These are phyloP conservation scores for Amaranthus hypochondriacus DNA, from an alignment of 148 eudicot genomes.

Conservation along the genomic window DNA sequence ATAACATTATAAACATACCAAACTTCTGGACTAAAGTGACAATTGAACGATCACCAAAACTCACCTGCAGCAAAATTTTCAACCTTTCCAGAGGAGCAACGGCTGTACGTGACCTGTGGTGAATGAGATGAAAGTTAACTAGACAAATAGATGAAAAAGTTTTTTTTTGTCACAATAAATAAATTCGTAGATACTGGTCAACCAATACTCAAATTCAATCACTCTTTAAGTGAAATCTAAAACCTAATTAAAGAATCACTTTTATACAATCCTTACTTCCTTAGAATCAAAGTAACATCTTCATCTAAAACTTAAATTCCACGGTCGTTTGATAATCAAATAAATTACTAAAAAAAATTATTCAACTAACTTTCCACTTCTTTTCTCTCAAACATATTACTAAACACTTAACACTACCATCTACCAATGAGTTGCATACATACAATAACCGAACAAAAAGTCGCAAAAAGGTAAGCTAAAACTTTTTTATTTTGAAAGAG, in stretches of 20 bases:
- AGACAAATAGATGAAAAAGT: not conserved
- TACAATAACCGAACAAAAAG: no score
- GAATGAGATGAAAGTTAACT: not conserved
- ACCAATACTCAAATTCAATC: not conserved
- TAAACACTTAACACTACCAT: no score
- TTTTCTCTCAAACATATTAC: no score
- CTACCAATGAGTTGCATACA: no score
- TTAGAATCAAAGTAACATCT: not conserved
- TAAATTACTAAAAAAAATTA: no score
- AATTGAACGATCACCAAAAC: not conserved
- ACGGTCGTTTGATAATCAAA: no score
- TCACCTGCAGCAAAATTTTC: slow-evolving; percentile 85
- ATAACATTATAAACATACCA: not conserved
- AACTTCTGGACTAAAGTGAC: not conserved
- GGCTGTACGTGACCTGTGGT: slow-evolving; percentile 79
- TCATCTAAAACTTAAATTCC: no score
- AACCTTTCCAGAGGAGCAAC: slow-evolving; percentile 85
- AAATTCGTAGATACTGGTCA: not conserved
- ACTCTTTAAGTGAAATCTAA: not conserved
- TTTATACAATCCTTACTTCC: not conserved
- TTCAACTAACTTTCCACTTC: no score
- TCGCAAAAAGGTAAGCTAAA: not conserved
- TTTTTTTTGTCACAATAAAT: not conserved
- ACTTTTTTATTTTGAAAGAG: not conserved
- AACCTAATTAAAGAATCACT: not conserved